Percentiles rank a stretch among this genome's conserved stretches.
These are phyloP conservation scores for Botrytis galanthina DNA, from an alignment of 2,329 filamentous ascomycete species.

Conservation along the genomic window DNA sequence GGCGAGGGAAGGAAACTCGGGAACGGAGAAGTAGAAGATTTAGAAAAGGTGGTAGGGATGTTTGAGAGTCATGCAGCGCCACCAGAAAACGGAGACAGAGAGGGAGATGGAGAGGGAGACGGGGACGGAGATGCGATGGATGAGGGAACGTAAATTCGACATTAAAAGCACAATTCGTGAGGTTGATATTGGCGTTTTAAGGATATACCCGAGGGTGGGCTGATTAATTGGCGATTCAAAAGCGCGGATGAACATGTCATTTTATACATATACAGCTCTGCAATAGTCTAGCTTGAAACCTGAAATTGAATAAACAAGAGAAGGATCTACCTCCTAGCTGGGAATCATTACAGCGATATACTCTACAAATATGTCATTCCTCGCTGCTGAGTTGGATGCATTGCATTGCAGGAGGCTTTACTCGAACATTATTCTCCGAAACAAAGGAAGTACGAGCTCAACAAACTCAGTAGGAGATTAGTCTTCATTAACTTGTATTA, in stretches of 20 bases:
- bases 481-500: neutral
- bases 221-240: neutral
- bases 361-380: neutral
- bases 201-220: slow-evolving; percentile 15
- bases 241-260: neutral
- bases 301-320: neutral
- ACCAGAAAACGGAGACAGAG: slow-evolving; percentile 23
- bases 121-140: slow-evolving; percentile 32
- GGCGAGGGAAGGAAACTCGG: slow-evolving; percentile 51
- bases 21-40: slow-evolving; percentile 54
- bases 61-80: slow-evolving; percentile 38
- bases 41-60: slow-evolving; percentile 52
- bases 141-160: slow-evolving; percentile 18
- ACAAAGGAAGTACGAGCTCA: neutral
- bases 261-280: neutral
- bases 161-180: neutral
- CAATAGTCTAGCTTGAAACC: neutral
- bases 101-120: neutral
- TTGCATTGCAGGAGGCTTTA: neutral
- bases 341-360: neutral
- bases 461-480: neutral
- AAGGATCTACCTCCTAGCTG: neutral
- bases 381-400: neutral
- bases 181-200: slow-evolving; percentile 17
- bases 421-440: neutral